These are phyloP conservation scores for Pseudoscleropodium purum DNA, from an alignment of 225 moss, liverwort and hornwort genomes.

Conservation along the genomic window DNA sequence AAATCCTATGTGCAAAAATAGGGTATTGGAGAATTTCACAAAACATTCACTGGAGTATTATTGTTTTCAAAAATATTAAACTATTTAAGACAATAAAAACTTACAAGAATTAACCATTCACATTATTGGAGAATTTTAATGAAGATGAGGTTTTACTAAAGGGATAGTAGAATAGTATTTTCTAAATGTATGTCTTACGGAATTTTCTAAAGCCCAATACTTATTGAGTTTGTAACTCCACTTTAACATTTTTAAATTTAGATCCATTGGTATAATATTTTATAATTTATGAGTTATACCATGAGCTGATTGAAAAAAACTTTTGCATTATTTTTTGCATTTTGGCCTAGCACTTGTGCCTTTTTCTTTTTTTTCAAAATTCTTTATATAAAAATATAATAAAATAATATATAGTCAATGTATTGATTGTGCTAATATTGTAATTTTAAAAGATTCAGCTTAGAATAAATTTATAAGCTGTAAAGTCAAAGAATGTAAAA, in stretches of 20 bases:
- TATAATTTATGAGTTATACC: fast-evolving
- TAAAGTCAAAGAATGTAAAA: not conserved
- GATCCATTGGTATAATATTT: not conserved
- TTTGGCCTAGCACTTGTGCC: fast-evolving
- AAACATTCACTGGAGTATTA: not conserved
- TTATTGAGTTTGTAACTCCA: too few relatives aligned
- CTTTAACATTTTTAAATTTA: fast-evolving
- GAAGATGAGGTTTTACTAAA: not conserved
- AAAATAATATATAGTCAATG: not conserved
- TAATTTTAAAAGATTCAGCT: fast-evolving
- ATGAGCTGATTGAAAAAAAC: not conserved
- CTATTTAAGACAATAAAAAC: not conserved
- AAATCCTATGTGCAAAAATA: not conserved
- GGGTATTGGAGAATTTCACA: fast-evolving
- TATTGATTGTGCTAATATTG: not conserved
- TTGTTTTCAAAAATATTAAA: not conserved
- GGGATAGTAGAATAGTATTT: not conserved
- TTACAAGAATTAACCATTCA: not conserved
- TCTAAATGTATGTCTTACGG: too few relatives aligned
- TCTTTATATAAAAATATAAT: not conserved
- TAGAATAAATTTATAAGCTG: not conserved
- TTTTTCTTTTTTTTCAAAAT: fast-evolving
- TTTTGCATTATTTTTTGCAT: not conserved
- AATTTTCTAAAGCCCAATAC: too few relatives aligned
- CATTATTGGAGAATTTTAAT: not conserved